These are phyloP conservation scores for Crithidia bombi DNA, from an alignment of 208 protist species.

Conservation along the genomic window DNA sequence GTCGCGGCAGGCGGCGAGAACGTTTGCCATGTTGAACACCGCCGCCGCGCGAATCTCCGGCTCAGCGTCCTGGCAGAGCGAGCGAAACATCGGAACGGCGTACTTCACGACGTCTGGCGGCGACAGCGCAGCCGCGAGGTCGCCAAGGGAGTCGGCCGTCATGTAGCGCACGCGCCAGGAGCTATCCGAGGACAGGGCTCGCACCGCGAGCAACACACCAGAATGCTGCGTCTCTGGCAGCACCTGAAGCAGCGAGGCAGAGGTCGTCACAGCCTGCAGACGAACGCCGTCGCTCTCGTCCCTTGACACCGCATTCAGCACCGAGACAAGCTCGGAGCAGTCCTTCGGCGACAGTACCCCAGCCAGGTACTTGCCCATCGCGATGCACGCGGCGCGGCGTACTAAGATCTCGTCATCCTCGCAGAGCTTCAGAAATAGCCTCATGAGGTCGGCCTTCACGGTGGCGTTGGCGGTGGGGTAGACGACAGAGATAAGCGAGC, in stretches of 20 bases:
- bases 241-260: conserved; percentile 85
- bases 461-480: conserved; percentile 75
- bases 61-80: conserved; percentile 82
- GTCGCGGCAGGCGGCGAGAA: conserved; percentile 67
- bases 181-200: conserved; percentile 85
- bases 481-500: conserved; percentile 91
- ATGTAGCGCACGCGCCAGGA: conserved; percentile 99
- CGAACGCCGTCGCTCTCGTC: conserved; percentile 98
- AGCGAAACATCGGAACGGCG: conserved; percentile 71
- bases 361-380: conserved; percentile 87
- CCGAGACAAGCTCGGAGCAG: conserved; percentile 88
- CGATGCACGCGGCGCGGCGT: conserved; percentile 92
- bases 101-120: conserved; percentile 68
- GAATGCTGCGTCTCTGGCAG: conserved; percentile 83
- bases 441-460: conserved; percentile 67
- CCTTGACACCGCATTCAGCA: conserved; percentile 88
- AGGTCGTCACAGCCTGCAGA: conserved; percentile 94
- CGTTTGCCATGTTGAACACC: conserved; percentile 81
- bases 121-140: conserved; percentile 60
- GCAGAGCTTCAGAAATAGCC: conserved; percentile 86
- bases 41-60: conserved; percentile 87
- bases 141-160: conserved; percentile 95
- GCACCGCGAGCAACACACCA: conserved; percentile 84
- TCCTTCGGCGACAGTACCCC: conserved; percentile 61
- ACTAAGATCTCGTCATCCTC: conserved; percentile 98